Evolutionary conservation across 2,329 filamentous ascomycete species (phyloP).

Genomic region (Helotiales sp.): DNA sequence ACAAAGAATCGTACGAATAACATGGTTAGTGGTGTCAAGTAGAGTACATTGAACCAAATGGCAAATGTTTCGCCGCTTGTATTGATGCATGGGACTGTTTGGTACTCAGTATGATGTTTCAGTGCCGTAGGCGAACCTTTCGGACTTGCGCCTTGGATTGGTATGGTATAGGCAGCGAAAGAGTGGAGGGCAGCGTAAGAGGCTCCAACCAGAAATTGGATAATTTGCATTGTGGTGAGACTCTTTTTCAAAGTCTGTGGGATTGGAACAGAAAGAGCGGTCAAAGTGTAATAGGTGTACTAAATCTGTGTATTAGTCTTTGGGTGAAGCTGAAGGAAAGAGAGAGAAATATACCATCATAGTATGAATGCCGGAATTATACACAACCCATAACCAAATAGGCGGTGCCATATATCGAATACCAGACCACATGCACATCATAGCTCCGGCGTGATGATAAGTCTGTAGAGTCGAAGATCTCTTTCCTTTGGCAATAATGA

Average conservation of each 20-base stretch:
- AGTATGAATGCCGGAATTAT: constrained; percentile 93
- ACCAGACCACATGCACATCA: constrained; percentile 99
- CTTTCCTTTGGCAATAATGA: constrained; percentile 97
- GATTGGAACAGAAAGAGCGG: constrained; percentile 60
- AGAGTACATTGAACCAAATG: constrained; percentile 66
- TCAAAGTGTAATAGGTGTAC: constrained; percentile 91
- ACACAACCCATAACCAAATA: constrained; percentile 95
- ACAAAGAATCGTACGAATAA: constrained; percentile 71
- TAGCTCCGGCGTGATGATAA: constrained; percentile 95
- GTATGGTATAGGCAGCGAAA: constrained; percentile 67
- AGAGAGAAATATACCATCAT: too few relatives aligned
- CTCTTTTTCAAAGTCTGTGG: constrained; percentile 64
- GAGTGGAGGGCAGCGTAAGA: constrained; percentile 66
- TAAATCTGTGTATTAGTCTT: too few relatives aligned
- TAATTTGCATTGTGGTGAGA: constrained; percentile 70
- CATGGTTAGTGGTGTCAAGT: constrained; percentile 63
- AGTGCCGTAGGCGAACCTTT: constrained; percentile 39
- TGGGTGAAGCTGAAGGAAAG: too few relatives aligned
- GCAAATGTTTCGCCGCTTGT: constrained; percentile 70
- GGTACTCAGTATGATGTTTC: constrained; percentile 40
- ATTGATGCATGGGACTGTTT: constrained; percentile 64
- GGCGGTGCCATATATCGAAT: constrained; percentile 93
- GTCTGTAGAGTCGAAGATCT: constrained; percentile 92
- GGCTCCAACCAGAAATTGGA: constrained; percentile 68
- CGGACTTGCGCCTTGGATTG: constrained; percentile 49